Percentiles rank a stretch among this genome's conserved stretches.
Conservation (phyloP, 192 early-diverging fungal genomes). For the Diversispora epigaea region DNA sequence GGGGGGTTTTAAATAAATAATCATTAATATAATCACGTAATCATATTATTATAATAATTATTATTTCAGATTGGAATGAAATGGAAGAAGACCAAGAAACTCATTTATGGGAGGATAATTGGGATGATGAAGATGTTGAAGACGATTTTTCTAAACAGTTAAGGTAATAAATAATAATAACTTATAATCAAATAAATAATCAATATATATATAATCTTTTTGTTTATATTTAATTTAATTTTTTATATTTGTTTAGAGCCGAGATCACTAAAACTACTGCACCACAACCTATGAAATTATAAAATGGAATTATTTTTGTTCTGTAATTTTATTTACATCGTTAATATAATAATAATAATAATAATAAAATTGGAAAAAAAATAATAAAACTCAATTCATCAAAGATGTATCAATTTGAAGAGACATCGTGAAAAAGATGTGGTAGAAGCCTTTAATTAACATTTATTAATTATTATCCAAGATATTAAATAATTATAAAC, state of each 20-base stretch:
- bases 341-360: neutral
- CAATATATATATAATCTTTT: too few species aligned
- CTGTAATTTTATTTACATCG: too few species aligned
- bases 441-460: too few species aligned
- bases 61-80: constrained; percentile 73
- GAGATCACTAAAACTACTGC: constrained; percentile 20
- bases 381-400: too few species aligned
- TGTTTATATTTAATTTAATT: neutral
- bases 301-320: neutral
- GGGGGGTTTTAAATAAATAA: too few species aligned
- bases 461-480: too few species aligned
- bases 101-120: constrained; percentile 81
- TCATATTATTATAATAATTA: neutral
- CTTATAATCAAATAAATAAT: neutral
- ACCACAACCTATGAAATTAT: constrained; percentile 30
- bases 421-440: too few species aligned
- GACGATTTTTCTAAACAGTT: constrained; percentile 93
- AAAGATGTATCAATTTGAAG: too few species aligned
- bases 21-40: neutral
- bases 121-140: constrained; percentile 89
- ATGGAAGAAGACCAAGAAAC: constrained; percentile 76
- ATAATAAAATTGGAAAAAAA: too few species aligned
- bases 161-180: constrained; percentile 34
- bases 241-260: neutral
- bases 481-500: too few species aligned